phyloP scores from a whole-genome alignment of 257 asterid genomes.

The Solanum microdontum region DNA sequence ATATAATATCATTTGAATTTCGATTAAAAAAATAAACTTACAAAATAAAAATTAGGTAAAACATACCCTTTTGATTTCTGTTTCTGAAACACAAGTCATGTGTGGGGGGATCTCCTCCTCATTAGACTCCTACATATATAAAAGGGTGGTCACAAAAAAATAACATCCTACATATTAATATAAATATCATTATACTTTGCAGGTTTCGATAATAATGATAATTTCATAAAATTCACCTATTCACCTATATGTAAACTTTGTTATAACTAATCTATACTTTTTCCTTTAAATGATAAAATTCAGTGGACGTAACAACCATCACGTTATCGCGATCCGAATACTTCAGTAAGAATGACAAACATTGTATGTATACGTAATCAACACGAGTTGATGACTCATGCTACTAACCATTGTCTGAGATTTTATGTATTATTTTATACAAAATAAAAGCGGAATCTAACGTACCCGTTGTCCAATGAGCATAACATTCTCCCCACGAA shows the following conservation, averaged over 20 bases:
- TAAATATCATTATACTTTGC: background rate
- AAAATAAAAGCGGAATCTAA: background rate
- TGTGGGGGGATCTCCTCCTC: background rate
- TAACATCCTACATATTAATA: background rate
- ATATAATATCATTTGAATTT: background rate
- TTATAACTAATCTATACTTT: background rate
- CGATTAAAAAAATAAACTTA: background rate
- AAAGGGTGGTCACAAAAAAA: background rate
- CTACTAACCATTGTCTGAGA: background rate
- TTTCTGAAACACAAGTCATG: conserved; percentile 13
- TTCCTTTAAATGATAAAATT: background rate
- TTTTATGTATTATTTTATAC: background rate
- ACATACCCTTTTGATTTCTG: conserved; percentile 11
- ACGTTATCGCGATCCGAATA: background rate
- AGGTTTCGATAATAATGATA: background rate
- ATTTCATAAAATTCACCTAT: background rate
- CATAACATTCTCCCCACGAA: conserved; percentile 27
- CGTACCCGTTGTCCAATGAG: conserved; percentile 21
- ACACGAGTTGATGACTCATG: background rate
- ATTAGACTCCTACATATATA: background rate
- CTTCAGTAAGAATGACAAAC: background rate
- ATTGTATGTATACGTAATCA: background rate
- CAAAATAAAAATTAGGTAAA: background rate
- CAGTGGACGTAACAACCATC: no score
- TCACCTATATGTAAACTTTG: background rate